Base-by-base conservation (phyloP, 257 asterid species). In the Apocynum venetum region DNA sequence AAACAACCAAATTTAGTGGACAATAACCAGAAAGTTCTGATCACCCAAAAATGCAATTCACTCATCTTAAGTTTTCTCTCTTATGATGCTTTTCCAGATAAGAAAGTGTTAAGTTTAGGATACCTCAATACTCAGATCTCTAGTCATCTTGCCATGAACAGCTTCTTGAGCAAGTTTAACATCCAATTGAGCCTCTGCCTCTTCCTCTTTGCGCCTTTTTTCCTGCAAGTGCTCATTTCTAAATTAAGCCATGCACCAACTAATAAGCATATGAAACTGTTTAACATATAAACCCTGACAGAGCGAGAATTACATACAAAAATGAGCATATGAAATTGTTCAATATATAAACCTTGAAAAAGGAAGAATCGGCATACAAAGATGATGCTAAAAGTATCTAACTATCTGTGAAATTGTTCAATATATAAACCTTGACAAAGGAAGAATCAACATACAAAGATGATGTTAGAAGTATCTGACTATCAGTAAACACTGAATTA, bases 81-180 rank as follows among this genome's bases (percentile, higher is more conserved):
- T 35, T 12, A 46, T 47, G 35, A 72, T 11, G 49, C 9, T 38
- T 9, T 78, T 80, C 71, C 48, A 74, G 43, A 63, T 25, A 71
- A 60, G 76, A 8, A 51, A 49, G 46, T 38, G 20, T 53, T 55
- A 36, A 46, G 41, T 56, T 52, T 71, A 63, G 74, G 85, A 63
- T 81, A 94, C 98, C 90, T 91, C 93, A 43, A 73, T 19, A 59
- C 85, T 69, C 72, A 94, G 75, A 43, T 89, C 96, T 81, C 81
- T 88, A 60, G 97, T 86, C 89, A 84, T 84, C 86, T 89, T 91
- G 80, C 95, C 96, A 81, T 91, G 92, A 77, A 86, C 79, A 79
- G 84, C 92, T 88, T 94, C 98, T 77, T 90, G 96, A 14, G 91
- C 90, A 61, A 94, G 91, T 77, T 89, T 87, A 77, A 86, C 80